Conservation (phyloP, 257 asterid species). For the Forsythia viridissima region DNA sequence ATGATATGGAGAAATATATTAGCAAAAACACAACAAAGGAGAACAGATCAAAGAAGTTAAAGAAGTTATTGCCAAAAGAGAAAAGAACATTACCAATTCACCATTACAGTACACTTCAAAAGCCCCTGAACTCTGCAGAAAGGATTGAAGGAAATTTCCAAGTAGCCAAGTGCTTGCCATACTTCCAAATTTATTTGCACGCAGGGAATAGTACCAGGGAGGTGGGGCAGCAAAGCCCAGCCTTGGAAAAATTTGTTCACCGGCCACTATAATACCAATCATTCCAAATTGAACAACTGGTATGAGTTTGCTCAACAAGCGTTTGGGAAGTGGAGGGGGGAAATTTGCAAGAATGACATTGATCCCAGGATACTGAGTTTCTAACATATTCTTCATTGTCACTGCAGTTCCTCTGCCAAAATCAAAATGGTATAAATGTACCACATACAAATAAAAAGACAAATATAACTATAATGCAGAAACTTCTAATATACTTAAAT, state of each 20-base stretch:
- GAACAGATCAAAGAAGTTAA: neutral
- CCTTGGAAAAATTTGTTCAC: constrained; percentile 85
- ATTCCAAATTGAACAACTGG: constrained; percentile 82
- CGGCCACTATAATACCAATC: constrained; percentile 72
- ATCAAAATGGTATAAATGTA: constrained; percentile 13
- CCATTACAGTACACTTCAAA: constrained; percentile 86
- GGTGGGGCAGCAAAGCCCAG: constrained; percentile 83
- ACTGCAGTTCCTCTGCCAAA: constrained; percentile 86
- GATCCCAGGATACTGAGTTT: constrained; percentile 84
- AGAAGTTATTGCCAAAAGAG: constrained; percentile 10
- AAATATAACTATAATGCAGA: neutral
- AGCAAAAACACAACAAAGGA: neutral
- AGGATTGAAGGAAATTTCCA: constrained; percentile 81
- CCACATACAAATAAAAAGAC: neutral
- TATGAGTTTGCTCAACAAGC: constrained; percentile 77
- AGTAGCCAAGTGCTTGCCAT: constrained; percentile 92
- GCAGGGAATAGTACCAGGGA: constrained; percentile 74
- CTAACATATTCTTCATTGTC: constrained; percentile 92
- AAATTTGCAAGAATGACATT: constrained; percentile 81
- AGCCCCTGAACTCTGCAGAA: constrained; percentile 87
- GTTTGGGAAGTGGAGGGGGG: constrained; percentile 92
- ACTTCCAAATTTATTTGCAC: constrained; percentile 85
- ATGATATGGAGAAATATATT: neutral
- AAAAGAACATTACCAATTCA: constrained; percentile 62
- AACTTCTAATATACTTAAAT: neutral